Base-by-base conservation (phyloP, 768 basidiomycete genomes). In the Terana coerulea region DNA sequence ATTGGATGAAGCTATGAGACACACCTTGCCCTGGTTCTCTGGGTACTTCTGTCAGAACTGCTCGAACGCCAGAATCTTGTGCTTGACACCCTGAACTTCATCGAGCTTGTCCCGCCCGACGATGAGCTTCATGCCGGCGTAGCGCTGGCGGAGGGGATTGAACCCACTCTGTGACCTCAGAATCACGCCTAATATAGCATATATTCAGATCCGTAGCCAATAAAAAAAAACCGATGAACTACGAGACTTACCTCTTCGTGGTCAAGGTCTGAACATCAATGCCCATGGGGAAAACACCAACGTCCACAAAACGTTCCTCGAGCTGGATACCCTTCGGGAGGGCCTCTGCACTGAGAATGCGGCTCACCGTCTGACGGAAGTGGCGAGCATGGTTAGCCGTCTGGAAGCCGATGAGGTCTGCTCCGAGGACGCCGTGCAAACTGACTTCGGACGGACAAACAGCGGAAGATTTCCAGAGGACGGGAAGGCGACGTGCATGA, bases 401-500 rank as follows among this genome's bases (percentile, higher is more conserved):
- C 67, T 94, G 92, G 78, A 98, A 98, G 3, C 91, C 92, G 28
- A 98, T 84, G 37, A 95, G 79, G 70, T 98, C 92, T 24, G 95
- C 91, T 12, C 81, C 93, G n/a, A 98, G 87, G 63, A 99, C 74
- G n/a, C 95, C 95, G 29, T 83, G 78, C 22, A 98, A 97, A 78
- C 21, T 86, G 78, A 56, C 84, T 78, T 45, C 88, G 78, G 3
- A 89, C 83, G 3, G 87, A 84, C 26, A 98, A 75, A 67, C 93
- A 95, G 7, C 95, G 78, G 78, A 97, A 97, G 59, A 97, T 95
- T 69, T 98, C 95, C 24, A n/a, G 90, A 92, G 35, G 84, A 88
- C 3, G 95, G 95, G 72, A 97, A 98, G 2, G 95, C 91, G 50
- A 95, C 93, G 65, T 98, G 95, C 70, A 97, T 81, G 78, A 98